These are phyloP conservation scores for Rhodotorula sp. DNA, from an alignment of 1,284 basidiomycete species.

Conservation along the genomic window DNA sequence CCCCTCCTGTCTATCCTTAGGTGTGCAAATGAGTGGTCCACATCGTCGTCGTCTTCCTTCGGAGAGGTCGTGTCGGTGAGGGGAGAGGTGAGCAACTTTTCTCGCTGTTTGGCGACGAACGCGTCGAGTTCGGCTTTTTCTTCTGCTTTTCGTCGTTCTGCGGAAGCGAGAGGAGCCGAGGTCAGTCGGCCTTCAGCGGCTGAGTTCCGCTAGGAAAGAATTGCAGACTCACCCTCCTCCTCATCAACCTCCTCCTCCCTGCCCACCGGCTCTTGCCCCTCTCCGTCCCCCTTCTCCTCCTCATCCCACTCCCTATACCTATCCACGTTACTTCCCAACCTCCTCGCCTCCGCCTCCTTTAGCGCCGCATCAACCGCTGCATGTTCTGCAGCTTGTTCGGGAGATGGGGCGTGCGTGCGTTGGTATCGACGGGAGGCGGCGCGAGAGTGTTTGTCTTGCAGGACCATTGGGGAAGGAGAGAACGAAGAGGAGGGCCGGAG, in stretches of 20 bases:
- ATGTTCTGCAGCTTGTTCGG: slow-evolving; percentile 1
- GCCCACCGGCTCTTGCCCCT: too few species aligned
- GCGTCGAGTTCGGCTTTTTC: slow-evolving; percentile 14
- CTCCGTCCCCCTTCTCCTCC: neutral
- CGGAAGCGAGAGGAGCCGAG: neutral
- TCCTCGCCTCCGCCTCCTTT: neutral
- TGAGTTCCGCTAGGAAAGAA: too few species aligned
- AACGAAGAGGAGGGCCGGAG: neutral
- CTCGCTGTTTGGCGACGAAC: slow-evolving; percentile 11
- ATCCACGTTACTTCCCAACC: slow-evolving; percentile 20
- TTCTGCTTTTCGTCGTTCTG: slow-evolving; percentile 17
- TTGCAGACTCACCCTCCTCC: slow-evolving; percentile 11
- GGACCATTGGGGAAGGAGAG: slow-evolving; percentile 14
- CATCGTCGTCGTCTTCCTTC: slow-evolving; percentile 16
- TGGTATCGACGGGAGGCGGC: slow-evolving; percentile 12
- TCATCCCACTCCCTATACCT: slow-evolving; percentile 24
- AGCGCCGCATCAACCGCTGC: slow-evolving; percentile 1
- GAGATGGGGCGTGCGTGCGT: slow-evolving; percentile 4
- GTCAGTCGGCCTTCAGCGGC: neutral
- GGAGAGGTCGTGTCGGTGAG: too few species aligned
- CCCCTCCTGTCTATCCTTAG: slow-evolving; percentile 7
- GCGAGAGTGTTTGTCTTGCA: slow-evolving; percentile 20
- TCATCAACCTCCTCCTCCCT: slow-evolving; percentile 26
- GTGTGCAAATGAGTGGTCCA: slow-evolving; percentile 27
- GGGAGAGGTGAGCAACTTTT: neutral